phyloP scores from a whole-genome alignment of 129 eudicot species.

The Calendula officinalis region DNA sequence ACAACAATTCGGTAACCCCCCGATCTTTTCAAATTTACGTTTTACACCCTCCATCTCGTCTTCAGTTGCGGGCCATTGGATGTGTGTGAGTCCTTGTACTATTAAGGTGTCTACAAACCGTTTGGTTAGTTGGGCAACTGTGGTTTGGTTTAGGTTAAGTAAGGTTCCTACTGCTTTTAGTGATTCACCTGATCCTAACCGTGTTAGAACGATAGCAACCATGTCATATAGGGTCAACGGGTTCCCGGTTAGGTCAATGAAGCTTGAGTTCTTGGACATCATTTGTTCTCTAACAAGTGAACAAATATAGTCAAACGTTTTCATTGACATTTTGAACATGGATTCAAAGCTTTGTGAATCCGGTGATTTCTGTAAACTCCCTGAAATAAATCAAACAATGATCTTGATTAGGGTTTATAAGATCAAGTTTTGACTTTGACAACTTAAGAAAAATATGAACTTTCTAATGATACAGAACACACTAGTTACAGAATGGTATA shows the following conservation, averaged over 20 bases:
- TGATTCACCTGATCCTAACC: slow-evolving; percentile 63
- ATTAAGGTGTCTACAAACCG: slow-evolving; percentile 55
- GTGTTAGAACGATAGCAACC: slow-evolving; percentile 57
- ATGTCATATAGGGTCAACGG: slow-evolving; percentile 39
- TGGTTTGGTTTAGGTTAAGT: slow-evolving; percentile 43
- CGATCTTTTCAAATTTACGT: slow-evolving; percentile 42
- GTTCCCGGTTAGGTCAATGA: slow-evolving; percentile 36
- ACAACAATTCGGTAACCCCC: slow-evolving; percentile 69
- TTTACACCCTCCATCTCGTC: slow-evolving; percentile 38
- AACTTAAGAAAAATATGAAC: not conserved
- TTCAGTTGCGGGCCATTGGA: slow-evolving; percentile 52
- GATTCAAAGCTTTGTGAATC: slow-evolving; percentile 49
- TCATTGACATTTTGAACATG: slow-evolving; percentile 55
- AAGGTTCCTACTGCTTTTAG: slow-evolving; percentile 38
- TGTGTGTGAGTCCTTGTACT: slow-evolving; percentile 32
- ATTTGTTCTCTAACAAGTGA: slow-evolving; percentile 49
- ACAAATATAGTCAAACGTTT: slow-evolving; percentile 54
- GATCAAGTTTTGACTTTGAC: slow-evolving; percentile 13
- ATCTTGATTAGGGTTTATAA: not conserved
- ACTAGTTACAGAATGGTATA: slow-evolving; percentile 10
- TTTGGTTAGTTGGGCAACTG: slow-evolving; percentile 54
- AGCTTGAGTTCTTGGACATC: slow-evolving; percentile 30
- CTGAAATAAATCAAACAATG: slow-evolving; percentile 29
- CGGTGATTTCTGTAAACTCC: slow-evolving; percentile 29
- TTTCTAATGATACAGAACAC: slow-evolving; percentile 4